Evolutionary conservation across 2,329 filamentous ascomycete species (phyloP).

Genomic region (Bipolaris gigantea): DNA sequence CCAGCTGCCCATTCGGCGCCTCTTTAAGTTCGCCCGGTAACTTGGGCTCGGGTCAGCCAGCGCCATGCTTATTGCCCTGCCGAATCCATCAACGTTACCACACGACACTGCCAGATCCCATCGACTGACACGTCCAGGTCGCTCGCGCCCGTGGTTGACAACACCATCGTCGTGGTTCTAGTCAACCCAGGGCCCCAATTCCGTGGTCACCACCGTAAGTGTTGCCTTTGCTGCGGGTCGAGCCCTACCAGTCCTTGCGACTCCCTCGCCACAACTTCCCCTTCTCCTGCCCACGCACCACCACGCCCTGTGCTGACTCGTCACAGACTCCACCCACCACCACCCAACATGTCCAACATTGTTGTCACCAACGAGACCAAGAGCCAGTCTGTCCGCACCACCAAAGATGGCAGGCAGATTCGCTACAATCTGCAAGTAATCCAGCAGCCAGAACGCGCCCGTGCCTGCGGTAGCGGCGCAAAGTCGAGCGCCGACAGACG

Average conservation of each 20-base stretch:
- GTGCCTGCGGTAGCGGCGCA: constrained; percentile 91
- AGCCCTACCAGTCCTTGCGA: constrained; percentile 8
- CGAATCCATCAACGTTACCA: constrained; percentile 11
- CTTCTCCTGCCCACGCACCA: background rate
- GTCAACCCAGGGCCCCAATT: constrained; percentile 1
- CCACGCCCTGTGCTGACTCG: constrained; percentile 19
- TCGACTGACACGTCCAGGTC: constrained; percentile 16
- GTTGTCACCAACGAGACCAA: constrained; percentile 60
- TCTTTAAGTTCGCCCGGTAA: constrained; percentile 15
- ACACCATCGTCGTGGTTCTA: constrained; percentile 11
- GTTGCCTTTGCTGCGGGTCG: constrained; percentile 17
- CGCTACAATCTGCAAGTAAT: constrained; percentile 84
- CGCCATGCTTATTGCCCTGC: constrained; percentile 14
- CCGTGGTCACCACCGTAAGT: constrained; percentile 14
- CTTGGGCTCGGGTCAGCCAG: constrained; percentile 18
- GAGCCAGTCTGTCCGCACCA: constrained; percentile 59
- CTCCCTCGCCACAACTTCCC: constrained; percentile 10
- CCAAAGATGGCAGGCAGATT: constrained; percentile 73
- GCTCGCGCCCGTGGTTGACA: constrained; percentile 18
- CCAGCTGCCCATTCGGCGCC: constrained; percentile 1
- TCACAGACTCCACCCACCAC: constrained; percentile 8
- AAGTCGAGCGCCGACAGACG: constrained; percentile 83
- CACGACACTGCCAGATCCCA: constrained; percentile 5
- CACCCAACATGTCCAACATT: constrained; percentile 47
- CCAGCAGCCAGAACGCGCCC: constrained; percentile 90